phyloP scores from a whole-genome alignment of 169 alveolate species.

The Blepharisma undulans region DNA sequence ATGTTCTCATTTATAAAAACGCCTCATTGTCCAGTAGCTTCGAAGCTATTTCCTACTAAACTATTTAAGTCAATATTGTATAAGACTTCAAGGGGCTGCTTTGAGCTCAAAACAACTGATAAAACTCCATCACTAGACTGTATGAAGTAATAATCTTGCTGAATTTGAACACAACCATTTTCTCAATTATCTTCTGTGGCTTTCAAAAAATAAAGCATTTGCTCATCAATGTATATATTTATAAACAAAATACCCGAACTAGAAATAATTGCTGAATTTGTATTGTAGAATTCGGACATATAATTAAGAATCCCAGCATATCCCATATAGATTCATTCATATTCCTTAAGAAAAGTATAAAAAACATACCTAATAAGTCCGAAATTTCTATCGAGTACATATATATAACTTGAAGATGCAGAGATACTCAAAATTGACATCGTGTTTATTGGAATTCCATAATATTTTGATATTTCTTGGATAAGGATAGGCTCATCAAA shows the following conservation, averaged over 20 bases:
- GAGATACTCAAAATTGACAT: neutral
- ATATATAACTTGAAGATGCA: neutral
- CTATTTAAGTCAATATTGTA: neutral
- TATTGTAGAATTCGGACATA: neutral
- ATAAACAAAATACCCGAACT: neutral
- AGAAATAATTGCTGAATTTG: neutral
- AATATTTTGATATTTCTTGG: neutral
- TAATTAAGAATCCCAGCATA: neutral
- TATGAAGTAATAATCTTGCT: neutral
- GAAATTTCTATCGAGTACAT: neutral
- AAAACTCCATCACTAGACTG: neutral
- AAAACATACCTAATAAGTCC: neutral
- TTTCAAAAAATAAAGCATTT: neutral
- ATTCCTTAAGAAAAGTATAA: neutral
- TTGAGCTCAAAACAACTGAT: neutral
- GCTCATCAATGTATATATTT: neutral
- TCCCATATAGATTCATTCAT: neutral
- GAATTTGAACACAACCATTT: neutral
- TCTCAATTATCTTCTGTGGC: neutral
- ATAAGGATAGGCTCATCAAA: neutral
- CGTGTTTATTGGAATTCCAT: neutral
- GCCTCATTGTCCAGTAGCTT: neutral
- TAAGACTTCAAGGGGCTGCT: neutral
- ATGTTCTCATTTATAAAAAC: neutral
- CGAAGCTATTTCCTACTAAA: neutral